These are phyloP conservation scores for Ambrosia artemisiifolia DNA, from an alignment of 129 eudicot species.

Conservation along the genomic window DNA sequence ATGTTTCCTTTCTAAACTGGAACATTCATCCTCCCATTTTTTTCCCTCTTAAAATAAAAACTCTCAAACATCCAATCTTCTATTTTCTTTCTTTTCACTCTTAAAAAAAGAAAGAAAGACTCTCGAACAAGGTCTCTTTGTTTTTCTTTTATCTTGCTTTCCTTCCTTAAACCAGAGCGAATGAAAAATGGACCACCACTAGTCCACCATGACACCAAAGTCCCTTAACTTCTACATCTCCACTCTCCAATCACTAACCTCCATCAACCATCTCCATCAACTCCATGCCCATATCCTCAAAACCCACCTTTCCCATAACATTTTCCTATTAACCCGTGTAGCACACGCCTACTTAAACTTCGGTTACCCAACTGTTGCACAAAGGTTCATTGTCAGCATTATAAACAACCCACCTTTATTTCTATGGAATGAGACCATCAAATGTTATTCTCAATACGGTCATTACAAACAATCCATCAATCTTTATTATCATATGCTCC, in stretches of 20 bases:
- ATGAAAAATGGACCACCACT: too few relatives aligned
- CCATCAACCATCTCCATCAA: constrained; percentile 21
- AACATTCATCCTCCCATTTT: too few relatives aligned
- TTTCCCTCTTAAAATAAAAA: too few relatives aligned
- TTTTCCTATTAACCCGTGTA: constrained; percentile 30
- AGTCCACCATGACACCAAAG: neutral
- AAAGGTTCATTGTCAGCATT: neutral
- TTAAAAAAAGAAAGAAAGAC: too few relatives aligned
- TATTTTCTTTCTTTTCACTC: too few relatives aligned
- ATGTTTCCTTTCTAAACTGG: too few relatives aligned
- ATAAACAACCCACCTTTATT: constrained; percentile 32
- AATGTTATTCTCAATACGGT: constrained; percentile 16
- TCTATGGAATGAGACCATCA: constrained; percentile 30
- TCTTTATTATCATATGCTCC: constrained; percentile 24
- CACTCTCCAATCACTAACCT: constrained; percentile 12
- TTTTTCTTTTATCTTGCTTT: too few relatives aligned
- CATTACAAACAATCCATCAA: constrained; percentile 23
- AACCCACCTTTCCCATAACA: constrained; percentile 9
- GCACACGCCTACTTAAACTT: constrained; percentile 34
- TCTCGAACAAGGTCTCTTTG: too few relatives aligned
- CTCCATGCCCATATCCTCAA: constrained; percentile 32
- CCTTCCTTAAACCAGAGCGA: too few relatives aligned
- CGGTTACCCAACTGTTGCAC: neutral
- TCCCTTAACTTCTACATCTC: constrained; percentile 27
- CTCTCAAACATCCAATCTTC: too few relatives aligned